Percentiles rank a stretch among this genome's conserved stretches.
These are phyloP conservation scores for Aspergillus sp. DNA, from an alignment of 2,329 filamentous ascomycete species.

Conservation along the genomic window DNA sequence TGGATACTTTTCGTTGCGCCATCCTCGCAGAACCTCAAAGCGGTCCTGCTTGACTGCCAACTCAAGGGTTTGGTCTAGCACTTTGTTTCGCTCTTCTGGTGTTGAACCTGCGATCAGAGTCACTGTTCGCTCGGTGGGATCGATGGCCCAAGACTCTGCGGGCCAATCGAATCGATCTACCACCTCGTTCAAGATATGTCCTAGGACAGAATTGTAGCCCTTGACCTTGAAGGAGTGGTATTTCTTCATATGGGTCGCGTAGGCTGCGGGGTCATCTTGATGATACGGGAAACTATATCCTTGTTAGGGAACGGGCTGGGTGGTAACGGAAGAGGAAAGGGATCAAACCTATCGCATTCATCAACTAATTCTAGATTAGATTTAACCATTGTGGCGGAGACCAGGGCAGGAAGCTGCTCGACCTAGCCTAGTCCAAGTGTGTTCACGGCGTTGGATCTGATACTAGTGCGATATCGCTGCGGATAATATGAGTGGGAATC, in stretches of 20 bases:
- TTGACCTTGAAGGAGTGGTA: conserved; percentile 68
- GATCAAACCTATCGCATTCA: conserved; percentile 55
- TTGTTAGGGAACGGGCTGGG: conserved; percentile 11
- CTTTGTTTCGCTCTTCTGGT: conserved; percentile 62
- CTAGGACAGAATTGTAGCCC: conserved; percentile 62
- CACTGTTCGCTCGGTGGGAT: conserved; percentile 61
- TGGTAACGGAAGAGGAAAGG: not conserved
- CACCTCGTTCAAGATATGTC: conserved; percentile 56
- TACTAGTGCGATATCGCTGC: no score
- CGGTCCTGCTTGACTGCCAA: conserved; percentile 69
- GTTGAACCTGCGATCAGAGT: conserved; percentile 59
- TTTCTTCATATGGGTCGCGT: conserved; percentile 53
- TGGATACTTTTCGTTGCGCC: conserved; percentile 79
- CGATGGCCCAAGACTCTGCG: conserved; percentile 59
- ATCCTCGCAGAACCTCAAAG: conserved; percentile 74
- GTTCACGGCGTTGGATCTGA: not conserved
- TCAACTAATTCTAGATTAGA: conserved; percentile 56
- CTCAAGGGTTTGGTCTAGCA: conserved; percentile 57
- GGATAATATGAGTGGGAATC: no score
- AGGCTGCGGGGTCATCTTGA: conserved; percentile 57
- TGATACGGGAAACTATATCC: conserved; percentile 72
- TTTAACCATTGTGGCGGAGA: conserved; percentile 31
- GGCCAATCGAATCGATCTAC: conserved; percentile 48
- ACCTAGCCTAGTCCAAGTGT: not conserved
- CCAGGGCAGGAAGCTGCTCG: no score